These are phyloP conservation scores for Quercus parvula DNA, from an alignment of 306 rosid species.

Conservation along the genomic window DNA sequence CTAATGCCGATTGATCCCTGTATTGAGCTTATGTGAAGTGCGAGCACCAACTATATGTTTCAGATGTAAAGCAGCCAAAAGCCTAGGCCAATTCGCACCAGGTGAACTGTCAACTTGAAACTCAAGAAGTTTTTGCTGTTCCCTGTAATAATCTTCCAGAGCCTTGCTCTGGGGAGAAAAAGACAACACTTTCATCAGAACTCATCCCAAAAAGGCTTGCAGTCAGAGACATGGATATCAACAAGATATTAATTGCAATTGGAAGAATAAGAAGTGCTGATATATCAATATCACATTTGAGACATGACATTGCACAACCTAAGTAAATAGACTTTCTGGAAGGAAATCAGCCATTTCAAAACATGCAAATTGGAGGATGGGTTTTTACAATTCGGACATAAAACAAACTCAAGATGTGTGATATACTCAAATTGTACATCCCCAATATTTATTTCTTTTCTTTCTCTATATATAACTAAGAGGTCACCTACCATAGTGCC, in stretches of 20 bases:
- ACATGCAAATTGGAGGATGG: neutral
- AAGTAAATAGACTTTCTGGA: too few relatives aligned
- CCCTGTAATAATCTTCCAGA: conserved; percentile 62
- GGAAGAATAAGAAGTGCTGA: too few relatives aligned
- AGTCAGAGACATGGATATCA: too few relatives aligned
- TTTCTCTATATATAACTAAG: neutral
- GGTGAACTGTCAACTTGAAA: conserved; percentile 55
- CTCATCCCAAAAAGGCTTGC: neutral
- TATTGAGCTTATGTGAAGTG: conserved; percentile 75
- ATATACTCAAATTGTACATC: neutral
- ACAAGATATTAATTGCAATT: too few relatives aligned
- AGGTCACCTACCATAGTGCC: neutral
- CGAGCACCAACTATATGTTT: conserved; percentile 54
- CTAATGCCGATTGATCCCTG: neutral
- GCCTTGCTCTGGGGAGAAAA: conserved; percentile 39
- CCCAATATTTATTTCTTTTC: neutral
- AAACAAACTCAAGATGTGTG: neutral
- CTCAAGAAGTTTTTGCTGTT: conserved; percentile 60
- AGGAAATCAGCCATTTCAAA: neutral
- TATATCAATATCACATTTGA: too few relatives aligned
- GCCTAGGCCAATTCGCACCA: conserved; percentile 72
- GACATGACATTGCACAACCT: too few relatives aligned
- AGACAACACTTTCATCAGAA: neutral
- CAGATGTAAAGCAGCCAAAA: conserved; percentile 74
- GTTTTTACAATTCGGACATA: neutral